Evolutionary conservation across 345 rosid genomes (phyloP), one percentile per base, ranked within the genome.

Genomic region (Gynandropsis gynandra): DNA sequence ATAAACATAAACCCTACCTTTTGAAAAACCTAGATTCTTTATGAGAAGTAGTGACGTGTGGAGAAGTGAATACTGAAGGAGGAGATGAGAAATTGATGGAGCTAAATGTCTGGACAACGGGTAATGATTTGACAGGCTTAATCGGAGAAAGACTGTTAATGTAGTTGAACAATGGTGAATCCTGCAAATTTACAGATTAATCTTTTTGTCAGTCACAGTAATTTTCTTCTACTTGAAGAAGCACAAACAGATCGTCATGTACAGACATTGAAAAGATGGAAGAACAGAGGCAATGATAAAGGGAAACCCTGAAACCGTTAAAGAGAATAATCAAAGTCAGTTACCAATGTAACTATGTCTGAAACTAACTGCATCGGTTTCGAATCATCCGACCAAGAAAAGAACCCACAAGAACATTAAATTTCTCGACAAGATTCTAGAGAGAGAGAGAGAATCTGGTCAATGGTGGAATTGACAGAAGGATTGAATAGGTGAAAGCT

Each of bases 61-160:
- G 98, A 4, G 98, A 87, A 42, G 95, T 78, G 80, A 92, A 92
- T 58, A 92, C 75, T 19, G 96, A 73, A 0, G 95, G 96, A 52
- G 80, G 77, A 1, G 95, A 80, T 52, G 81, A 51, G 63, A 92
- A 79, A 54, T 70, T 79, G 16, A 87, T 78, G 0, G 95, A 76
- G 66, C 76, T 79, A 63, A 80, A 85, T 35, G 79, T 72, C 65
- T 85, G 93, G 34, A 89, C 59, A 29, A 76, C 51, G 51, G 64
- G 76, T 6, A 58, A 31, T 9, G 98, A 78, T 65, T 76, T 87
- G 36, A 85, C 81, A 16, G 89, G 95, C 55, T 82, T 85, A 74
- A 92, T 92, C 8, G 98, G 98, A 60, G 98, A 92, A 38, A 92
- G 87, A 67, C 75, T 85, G 66, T 78, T 92, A 68, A 92, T 80